Base-by-base conservation (phyloP, 225 moss, liverwort and hornwort genomes). In the Ulota crispa region DNA sequence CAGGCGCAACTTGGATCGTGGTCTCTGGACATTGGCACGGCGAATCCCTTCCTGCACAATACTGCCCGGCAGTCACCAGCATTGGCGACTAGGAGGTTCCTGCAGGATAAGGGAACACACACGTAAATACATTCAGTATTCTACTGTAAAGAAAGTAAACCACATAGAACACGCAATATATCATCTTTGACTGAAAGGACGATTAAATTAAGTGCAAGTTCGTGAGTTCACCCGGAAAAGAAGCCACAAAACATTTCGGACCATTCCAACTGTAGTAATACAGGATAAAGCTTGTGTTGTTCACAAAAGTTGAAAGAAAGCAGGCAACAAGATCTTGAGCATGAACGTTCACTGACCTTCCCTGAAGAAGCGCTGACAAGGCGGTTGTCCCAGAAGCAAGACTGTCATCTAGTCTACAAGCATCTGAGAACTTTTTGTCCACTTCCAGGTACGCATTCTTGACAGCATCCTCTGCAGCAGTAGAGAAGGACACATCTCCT, bases 51-150 rank as follows among this genome's bases (percentile, higher is more conserved):
- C 59, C 89, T 88, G 55, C 95, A 95, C 66, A 98, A 82, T 3
- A 98, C 97, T 60, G 97, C 97, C 41, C 97, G 93, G 75, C 97
- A 98, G 77, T 98, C 97, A 31, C 97, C 97, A 3, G 97, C 97
- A 82, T 98, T 98, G 16, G 97, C 97, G 10, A 98, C 97, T 10
- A 98, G 78, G 50, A 98, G 82, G 30, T 89, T 94, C 86, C 97
- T 98, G 95, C 74, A 77, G 16, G 8, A 31, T 4, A 70, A 62
- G 2, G 4, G 3, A 18, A 43, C 24, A 32, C 45, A 39, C 9
- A 60, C 6, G 12, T 4, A n/a, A n/a, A 59, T 59, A 82, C 28
- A 8, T 64, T 47, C 56, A 77, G 3, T 7, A 6, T 39, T 56
- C 24, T 67, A 15, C 6, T 42, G 26, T 0, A 13, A 42, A 9